A percentile compares a stretch with the other conserved stretches of the same genome.
Conservation (phyloP, 768 basidiomycete species). For the Lenzites betulinus region DNA sequence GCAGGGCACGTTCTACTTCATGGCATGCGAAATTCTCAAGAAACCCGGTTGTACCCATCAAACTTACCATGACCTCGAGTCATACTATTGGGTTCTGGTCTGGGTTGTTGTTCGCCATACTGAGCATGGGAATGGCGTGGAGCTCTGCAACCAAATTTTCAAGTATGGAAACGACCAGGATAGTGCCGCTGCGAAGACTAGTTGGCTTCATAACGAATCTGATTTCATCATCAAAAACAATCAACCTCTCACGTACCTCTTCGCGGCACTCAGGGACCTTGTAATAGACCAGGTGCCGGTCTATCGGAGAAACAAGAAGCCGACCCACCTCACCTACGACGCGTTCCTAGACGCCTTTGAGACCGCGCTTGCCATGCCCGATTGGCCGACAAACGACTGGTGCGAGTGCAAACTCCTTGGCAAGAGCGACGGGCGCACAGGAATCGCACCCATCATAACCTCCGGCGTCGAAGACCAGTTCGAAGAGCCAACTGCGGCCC, state of each 20-base stretch:
- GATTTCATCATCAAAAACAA: neutral
- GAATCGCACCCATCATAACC: no score
- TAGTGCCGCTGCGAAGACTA: neutral
- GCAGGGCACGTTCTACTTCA: conserved; percentile 9
- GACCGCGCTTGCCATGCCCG: neutral
- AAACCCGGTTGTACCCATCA: neutral
- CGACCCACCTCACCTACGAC: neutral
- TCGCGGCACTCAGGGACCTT: neutral
- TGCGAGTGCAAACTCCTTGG: neutral
- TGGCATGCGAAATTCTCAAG: neutral
- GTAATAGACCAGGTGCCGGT: neutral
- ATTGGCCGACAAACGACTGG: neutral
- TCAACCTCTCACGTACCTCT: neutral
- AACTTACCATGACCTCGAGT: conserved; percentile 9
- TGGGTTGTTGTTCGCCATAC: conserved; percentile 17
- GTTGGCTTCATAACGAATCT: neutral
- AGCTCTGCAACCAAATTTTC: neutral
- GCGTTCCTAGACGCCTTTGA: neutral
- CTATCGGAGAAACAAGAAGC: neutral
- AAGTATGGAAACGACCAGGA: neutral
- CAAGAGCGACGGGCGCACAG: no score
- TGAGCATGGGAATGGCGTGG: neutral
- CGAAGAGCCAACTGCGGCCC: no score
- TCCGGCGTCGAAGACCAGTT: no score
- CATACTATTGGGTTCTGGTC: conserved; percentile 13